These are phyloP conservation scores for Waitea zeae DNA, from an alignment of 1,284 basidiomycete genomes.

Conservation along the genomic window DNA sequence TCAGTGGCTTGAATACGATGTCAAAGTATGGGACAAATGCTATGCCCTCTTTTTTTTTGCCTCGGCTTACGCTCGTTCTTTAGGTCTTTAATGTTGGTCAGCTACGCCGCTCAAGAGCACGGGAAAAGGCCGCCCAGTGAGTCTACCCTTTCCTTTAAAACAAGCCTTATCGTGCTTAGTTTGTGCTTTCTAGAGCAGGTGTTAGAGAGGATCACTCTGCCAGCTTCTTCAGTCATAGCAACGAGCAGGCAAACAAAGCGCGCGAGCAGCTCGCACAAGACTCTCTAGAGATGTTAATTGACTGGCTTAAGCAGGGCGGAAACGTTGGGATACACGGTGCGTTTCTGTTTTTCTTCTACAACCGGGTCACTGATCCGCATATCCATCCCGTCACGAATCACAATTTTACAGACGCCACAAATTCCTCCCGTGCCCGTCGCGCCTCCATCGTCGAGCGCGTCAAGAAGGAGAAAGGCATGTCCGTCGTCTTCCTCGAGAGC, in stretches of 20 bases:
- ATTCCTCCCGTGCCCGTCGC: slow-evolving; percentile 49
- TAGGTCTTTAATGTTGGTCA: slow-evolving; percentile 98
- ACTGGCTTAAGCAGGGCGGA: slow-evolving; percentile 88
- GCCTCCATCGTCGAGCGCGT: slow-evolving; percentile 71
- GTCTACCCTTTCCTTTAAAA: too few species aligned
- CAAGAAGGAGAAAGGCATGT: slow-evolving; percentile 79
- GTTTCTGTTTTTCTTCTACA: slow-evolving; percentile 10
- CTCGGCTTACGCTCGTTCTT: slow-evolving; percentile 4
- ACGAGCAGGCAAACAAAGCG: slow-evolving; percentile 59
- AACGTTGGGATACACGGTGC: slow-evolving; percentile 96
- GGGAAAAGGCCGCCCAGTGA: slow-evolving; percentile 57
- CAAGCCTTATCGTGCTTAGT: too few species aligned
- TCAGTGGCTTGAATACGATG: slow-evolving; percentile 97
- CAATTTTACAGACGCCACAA: slow-evolving; percentile 65
- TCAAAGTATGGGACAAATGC: slow-evolving; percentile 76
- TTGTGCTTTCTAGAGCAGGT: slow-evolving; percentile 35
- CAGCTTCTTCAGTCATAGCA: slow-evolving; percentile 82
- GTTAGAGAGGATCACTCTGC: slow-evolving; percentile 84
- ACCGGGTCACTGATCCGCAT: too few species aligned
- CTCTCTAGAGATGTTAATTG: slow-evolving; percentile 87
- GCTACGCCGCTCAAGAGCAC: slow-evolving; percentile 76
- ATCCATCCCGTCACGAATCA: not conserved
- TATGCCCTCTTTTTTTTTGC: not conserved
- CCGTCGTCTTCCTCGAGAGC: slow-evolving; percentile 89
- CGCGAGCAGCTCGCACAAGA: slow-evolving; percentile 83